Base-by-base conservation (phyloP, 257 asterid genomes). In the Nicotiana tabacum region DNA sequence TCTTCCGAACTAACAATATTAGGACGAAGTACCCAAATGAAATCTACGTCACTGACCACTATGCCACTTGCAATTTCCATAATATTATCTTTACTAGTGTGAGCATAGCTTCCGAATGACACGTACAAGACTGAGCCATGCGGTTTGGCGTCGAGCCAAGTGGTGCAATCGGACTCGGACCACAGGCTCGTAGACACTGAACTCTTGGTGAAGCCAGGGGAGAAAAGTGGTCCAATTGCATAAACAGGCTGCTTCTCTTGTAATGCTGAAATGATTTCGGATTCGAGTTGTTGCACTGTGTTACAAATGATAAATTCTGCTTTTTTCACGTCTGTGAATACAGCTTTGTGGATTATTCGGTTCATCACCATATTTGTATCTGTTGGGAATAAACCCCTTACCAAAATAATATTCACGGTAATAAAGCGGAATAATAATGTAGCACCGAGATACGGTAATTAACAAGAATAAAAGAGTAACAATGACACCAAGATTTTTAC, bases 31-130 rank as follows among this genome's bases (percentile, higher is more conserved):
- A 93, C 92, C 97, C 97, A 92, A 66, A 93, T 77, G 66, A 93
- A 93, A 68, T 83, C 77, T 21, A 89, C 89, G 29, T 87, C 87
- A 43, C 94, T 92, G 0, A 55, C 3, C 33, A 87, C 27, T 2
- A 93, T 86, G 16, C 98, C 98, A 9, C 83, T 74, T 27, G 95
- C 95, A 30, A 93, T 92, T 81, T 91, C 97, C 84, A 85, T 74
- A 37, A 93, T 88, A 78, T 89, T 94, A 1, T 90, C 74, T 81
- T 90, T 89, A 24, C 85, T 89, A 2, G 92, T 87, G 82, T 90
- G 95, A 5, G 95, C 94, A 29, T 91, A 92, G 86, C 98, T 92
- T 3, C 98, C 98, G 12, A 93, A 93, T 0, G 98, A 92, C 33
- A 93, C 90, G 60, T 92, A 93, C 16, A 92, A n/a, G 70, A 92